Conservation (phyloP, 2,329 filamentous ascomycete species). For the Neonectria coccinea region DNA sequence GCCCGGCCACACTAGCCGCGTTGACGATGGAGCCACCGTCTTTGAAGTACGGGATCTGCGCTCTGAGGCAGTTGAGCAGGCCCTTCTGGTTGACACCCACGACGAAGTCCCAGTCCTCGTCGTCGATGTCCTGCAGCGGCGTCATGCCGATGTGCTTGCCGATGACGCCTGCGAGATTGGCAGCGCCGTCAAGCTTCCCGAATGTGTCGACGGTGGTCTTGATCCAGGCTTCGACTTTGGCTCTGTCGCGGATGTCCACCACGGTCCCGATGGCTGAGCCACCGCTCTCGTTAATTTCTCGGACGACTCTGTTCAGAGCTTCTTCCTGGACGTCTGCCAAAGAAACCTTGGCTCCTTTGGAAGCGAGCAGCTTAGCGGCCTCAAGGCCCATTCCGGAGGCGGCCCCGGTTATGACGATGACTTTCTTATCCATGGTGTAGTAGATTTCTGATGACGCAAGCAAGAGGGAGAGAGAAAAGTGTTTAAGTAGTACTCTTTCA, state of each 20-base stretch:
- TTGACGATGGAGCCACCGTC: constrained; percentile 25
- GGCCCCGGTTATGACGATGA: constrained; percentile 16
- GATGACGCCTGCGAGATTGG: constrained; percentile 14
- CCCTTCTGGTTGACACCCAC: constrained; percentile 13
- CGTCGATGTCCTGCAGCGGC: constrained; percentile 2
- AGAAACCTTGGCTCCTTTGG: constrained; percentile 11
- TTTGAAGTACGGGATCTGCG: constrained; percentile 14
- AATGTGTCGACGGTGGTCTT: neutral
- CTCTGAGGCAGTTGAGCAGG: constrained; percentile 16
- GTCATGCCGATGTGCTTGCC: constrained; percentile 11
- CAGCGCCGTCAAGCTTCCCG: constrained; percentile 13
- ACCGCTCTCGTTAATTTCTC: constrained; percentile 1
- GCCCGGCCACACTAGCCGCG: constrained; percentile 12
- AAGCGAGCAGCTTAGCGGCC: constrained; percentile 5
- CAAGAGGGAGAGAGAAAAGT: no score
- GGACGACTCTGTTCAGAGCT: neutral
- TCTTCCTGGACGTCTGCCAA: constrained; percentile 8
- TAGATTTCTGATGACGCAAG: neutral
- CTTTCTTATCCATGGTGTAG: constrained; percentile 8
- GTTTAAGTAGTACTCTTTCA: no score
- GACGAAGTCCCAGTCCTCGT: constrained; percentile 21
- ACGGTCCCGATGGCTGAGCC: neutral
- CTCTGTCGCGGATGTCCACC: constrained; percentile 3
- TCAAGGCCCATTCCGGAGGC: constrained; percentile 11
- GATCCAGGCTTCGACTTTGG: constrained; percentile 11